A percentile compares a stretch with the other conserved stretches of the same genome.
phyloP scores from a whole-genome alignment of 495 filamentous ascomycete species.

The Annulohypoxylon stygium region DNA sequence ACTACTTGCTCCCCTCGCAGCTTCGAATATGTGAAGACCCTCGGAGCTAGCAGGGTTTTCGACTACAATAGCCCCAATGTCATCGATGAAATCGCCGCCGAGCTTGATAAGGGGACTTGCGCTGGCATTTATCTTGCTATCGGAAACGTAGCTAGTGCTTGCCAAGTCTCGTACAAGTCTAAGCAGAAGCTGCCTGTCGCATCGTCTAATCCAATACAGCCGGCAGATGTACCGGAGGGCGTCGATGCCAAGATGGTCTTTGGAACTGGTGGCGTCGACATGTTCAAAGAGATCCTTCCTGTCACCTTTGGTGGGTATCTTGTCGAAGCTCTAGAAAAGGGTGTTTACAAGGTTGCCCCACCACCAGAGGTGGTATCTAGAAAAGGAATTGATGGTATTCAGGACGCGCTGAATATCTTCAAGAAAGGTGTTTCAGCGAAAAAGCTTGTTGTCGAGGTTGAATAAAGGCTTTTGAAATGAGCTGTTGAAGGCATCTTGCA shows the following conservation, averaged over 20 bases:
- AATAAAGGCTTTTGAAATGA: not conserved
- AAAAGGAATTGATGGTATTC: conserved; percentile 59
- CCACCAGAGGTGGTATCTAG: conserved; percentile 37
- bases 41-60: conserved; percentile 67
- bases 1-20: conserved; percentile 66
- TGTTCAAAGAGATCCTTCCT: conserved; percentile 21
- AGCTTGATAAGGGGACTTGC: conserved; percentile 44
- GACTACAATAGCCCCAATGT: conserved; percentile 59
- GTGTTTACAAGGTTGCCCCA: conserved; percentile 30
- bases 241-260: conserved; percentile 22
- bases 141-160: conserved; percentile 27
- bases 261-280: conserved; percentile 15
- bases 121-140: conserved; percentile 38
- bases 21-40: conserved; percentile 61
- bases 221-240: conserved; percentile 19
- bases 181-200: conserved; percentile 40
- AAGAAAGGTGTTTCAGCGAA: conserved; percentile 59
- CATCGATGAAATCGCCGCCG: conserved; percentile 46
- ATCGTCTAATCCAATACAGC: conserved; percentile 21
- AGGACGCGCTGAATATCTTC: conserved; percentile 57
- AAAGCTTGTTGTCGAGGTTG: conserved; percentile 58
- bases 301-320: conserved; percentile 29
- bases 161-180: conserved; percentile 38
- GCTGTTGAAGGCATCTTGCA: too few species aligned
- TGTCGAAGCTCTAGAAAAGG: conserved; percentile 14